Conservation (phyloP, 805 yeast genomes). For the Teunomyces gatunensis region DNA sequence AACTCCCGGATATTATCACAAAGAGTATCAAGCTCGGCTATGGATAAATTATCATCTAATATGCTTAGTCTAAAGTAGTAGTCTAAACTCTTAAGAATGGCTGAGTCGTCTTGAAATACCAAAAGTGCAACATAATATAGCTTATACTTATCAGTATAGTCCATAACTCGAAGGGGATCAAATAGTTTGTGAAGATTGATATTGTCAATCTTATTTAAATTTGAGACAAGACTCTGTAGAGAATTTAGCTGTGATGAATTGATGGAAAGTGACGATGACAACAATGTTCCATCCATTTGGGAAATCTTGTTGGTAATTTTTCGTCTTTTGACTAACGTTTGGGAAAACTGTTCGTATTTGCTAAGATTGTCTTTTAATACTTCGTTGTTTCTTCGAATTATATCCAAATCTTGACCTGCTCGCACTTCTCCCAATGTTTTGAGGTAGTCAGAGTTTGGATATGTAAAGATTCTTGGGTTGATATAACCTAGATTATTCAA, state of each 20-base stretch:
- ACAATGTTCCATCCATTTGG: not conserved
- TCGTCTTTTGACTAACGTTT: conserved; percentile 10
- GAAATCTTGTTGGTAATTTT: not conserved
- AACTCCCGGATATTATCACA: conserved; percentile 11
- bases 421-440: conserved; percentile 7
- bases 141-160: conserved; percentile 4
- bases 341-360: conserved; percentile 14
- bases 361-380: conserved; percentile 9
- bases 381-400: not conserved
- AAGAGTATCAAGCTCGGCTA: conserved; percentile 11
- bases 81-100: conserved; percentile 12
- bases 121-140: conserved; percentile 8
- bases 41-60: conserved; percentile 15
- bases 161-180: not conserved
- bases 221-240: conserved; percentile 13
- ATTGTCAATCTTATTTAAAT: conserved; percentile 16
- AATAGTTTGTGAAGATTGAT: conserved; percentile 9
- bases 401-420: not conserved
- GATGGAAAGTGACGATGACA: not conserved
- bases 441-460: conserved; percentile 19
- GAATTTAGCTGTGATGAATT: conserved; percentile 13
- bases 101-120: conserved; percentile 4
- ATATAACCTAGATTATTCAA: conserved; percentile 19
- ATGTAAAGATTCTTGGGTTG: conserved; percentile 20
- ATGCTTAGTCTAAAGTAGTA: conserved; percentile 15